Evolutionary conservation across 139 green algal genomes (phyloP).

Genomic region (Picochlorum sp.): DNA sequence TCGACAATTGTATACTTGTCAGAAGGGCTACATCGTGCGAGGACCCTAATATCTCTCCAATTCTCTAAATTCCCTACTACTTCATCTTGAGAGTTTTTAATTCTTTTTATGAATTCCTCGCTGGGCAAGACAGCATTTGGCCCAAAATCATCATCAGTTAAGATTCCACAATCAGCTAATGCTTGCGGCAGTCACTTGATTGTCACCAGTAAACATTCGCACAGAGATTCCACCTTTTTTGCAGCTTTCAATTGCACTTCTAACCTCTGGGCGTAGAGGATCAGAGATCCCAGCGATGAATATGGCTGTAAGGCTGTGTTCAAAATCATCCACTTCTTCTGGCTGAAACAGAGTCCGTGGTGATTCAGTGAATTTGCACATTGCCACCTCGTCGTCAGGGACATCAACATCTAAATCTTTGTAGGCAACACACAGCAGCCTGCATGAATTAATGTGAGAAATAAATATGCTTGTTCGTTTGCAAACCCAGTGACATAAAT

Average conservation of each 20-base stretch:
- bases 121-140: slow-evolving; percentile 52
- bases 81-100: slow-evolving; percentile 47
- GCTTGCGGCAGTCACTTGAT: slow-evolving; percentile 66
- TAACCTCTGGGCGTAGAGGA: slow-evolving; percentile 66
- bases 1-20: slow-evolving; percentile 89
- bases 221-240: slow-evolving; percentile 80
- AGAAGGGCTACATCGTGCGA: slow-evolving; percentile 77
- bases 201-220: slow-evolving; percentile 96
- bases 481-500: background rate
- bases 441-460: slow-evolving; percentile 11
- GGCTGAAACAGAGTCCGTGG: slow-evolving; percentile 3
- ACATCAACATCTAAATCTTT: slow-evolving; percentile 38
- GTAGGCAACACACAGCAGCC: slow-evolving; percentile 67
- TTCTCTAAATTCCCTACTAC: slow-evolving; percentile 35
- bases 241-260: slow-evolving; percentile 65
- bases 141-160: slow-evolving; percentile 27
- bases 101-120: slow-evolving; percentile 41
- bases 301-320: slow-evolving; percentile 34
- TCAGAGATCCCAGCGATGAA: slow-evolving; percentile 68
- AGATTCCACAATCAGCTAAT: slow-evolving; percentile 79
- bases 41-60: slow-evolving; percentile 68
- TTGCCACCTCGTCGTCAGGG: background rate
- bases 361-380: background rate
- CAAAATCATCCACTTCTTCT: slow-evolving; percentile 20
- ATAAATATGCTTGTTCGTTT: background rate